phyloP scores from a whole-genome alignment of 306 rosid genomes.

The Pyrus pyrifolia region DNA sequence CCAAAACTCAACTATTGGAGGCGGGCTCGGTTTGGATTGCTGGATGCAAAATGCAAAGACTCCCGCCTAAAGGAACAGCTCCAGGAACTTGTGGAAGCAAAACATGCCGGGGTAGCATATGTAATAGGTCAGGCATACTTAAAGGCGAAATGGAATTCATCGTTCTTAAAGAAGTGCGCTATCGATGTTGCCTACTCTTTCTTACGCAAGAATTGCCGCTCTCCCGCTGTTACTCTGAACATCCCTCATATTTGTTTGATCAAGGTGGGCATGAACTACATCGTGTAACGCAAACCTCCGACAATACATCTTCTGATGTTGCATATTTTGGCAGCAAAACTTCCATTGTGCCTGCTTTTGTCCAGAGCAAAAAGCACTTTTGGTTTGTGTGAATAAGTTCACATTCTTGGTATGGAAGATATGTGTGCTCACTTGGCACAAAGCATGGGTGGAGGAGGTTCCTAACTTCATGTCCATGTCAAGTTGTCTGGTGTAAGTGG shows the following conservation, averaged over 20 bases:
- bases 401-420: conserved; percentile 7
- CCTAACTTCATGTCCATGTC: background rate
- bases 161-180: conserved; percentile 54
- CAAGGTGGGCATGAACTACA: conserved; percentile 80
- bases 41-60: conserved; percentile 53
- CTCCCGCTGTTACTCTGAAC: conserved; percentile 71
- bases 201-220: conserved; percentile 78
- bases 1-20: conserved; percentile 44
- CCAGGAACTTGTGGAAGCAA: conserved; percentile 76
- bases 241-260: conserved; percentile 83
- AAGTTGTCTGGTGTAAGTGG: background rate
- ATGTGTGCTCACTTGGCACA: conserved; percentile 5
- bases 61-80: conserved; percentile 68
- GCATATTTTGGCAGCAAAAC: conserved; percentile 18
- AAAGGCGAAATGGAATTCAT: conserved; percentile 67
- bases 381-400: background rate
- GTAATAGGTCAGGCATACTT: conserved; percentile 71
- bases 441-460: background rate
- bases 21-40: conserved; percentile 42
- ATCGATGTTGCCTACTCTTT: conserved; percentile 65
- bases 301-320: conserved; percentile 4
- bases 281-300: conserved; percentile 38
- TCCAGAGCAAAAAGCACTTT: background rate
- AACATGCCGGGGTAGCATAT: conserved; percentile 73
- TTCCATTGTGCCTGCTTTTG: conserved; percentile 1